Conservation (phyloP, 805 yeast genomes). For the Cyberlindnera mrakii region DNA sequence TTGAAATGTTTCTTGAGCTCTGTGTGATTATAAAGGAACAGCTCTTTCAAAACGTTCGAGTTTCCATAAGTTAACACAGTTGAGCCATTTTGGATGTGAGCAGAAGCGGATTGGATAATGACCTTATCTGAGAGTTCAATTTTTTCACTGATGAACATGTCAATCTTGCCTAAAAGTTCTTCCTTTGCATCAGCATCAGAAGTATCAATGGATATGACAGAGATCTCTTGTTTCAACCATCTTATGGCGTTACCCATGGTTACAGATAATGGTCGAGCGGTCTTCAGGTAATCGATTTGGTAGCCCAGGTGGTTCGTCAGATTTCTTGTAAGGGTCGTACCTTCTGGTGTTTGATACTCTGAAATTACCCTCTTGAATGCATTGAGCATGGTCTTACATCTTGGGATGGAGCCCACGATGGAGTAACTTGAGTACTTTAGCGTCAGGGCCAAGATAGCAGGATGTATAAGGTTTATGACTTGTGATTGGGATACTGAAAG, state of each 20-base stretch:
- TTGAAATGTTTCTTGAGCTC: slow-evolving; percentile 62
- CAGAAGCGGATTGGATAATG: slow-evolving; percentile 73
- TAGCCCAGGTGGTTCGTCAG: slow-evolving; percentile 81
- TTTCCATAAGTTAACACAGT: slow-evolving; percentile 85
- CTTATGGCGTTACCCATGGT: slow-evolving; percentile 98
- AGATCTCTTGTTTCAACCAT: slow-evolving; percentile 93
- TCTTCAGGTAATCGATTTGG: slow-evolving; percentile 87
- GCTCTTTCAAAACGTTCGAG: slow-evolving; percentile 72
- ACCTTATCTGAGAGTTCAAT: slow-evolving; percentile 77
- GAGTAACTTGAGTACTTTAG: slow-evolving; percentile 77
- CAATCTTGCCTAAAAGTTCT: slow-evolving; percentile 60
- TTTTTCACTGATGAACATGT: slow-evolving; percentile 77
- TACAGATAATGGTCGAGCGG: slow-evolving; percentile 85
- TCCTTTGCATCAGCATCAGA: slow-evolving; percentile 54
- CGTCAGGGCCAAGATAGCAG: slow-evolving; percentile 72
- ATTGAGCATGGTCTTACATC: slow-evolving; percentile 79
- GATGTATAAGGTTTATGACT: slow-evolving; percentile 57
- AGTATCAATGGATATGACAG: slow-evolving; percentile 70
- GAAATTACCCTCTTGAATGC: slow-evolving; percentile 75
- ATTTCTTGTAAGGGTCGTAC: slow-evolving; percentile 81
- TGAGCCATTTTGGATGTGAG: slow-evolving; percentile 68
- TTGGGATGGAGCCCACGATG: slow-evolving; percentile 82
- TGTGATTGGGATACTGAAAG: slow-evolving; percentile 18
- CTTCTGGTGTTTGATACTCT: slow-evolving; percentile 81
- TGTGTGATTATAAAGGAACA: slow-evolving; percentile 64